Base-by-base conservation (phyloP, 495 filamentous ascomycete species). In the Penicillium turbatum region DNA sequence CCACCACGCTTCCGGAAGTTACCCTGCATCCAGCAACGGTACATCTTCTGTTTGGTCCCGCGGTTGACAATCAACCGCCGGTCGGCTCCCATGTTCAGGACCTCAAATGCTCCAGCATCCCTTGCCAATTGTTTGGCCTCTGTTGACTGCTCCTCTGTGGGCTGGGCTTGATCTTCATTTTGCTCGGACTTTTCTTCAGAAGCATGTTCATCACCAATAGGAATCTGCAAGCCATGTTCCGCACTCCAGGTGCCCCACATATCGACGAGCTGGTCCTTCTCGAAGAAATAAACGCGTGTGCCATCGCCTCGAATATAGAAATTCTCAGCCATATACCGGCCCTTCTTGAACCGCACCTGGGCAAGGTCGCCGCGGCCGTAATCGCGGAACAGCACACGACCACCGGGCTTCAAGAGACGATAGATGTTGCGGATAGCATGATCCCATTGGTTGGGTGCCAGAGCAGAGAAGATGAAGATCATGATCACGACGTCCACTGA, bases 261-360 rank as follows among this genome's bases (percentile, higher is more conserved):
- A 32, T 81, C 63, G 31, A 78, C 75, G 55, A 98, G 71, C 68
- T 98, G 86, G 21, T 90, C 85, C 67, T 83, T 78, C 30, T 95
- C 90, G 62, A 98, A 97, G 69, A 98, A 98, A 68, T 97, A 98
- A 6, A 98, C 93, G 19, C 93, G 83, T 7, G 93, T 98, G 4
- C 93, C 93, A 65, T 98, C 93, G 5, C 93, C 93, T 11, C 93
- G 77, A 31, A 96, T 85, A 70, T 98, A 98, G 59, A 97, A 98
- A 65, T 96, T 97, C 74, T 97, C 93, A 46, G 86, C 87, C 66
- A 98, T 75, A 62, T 89, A 97, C 44, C 93, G 79, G 12, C 87
- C 88, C 69, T 93, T 95, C 78, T 89, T 95, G 74, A 98, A 96
- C 45, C 93, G 79, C 43, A 98, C 95, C 77, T 98, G 93, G 12